Base-by-base conservation (phyloP, 768 basidiomycete genomes). In the Kwoniella heveanensis region DNA sequence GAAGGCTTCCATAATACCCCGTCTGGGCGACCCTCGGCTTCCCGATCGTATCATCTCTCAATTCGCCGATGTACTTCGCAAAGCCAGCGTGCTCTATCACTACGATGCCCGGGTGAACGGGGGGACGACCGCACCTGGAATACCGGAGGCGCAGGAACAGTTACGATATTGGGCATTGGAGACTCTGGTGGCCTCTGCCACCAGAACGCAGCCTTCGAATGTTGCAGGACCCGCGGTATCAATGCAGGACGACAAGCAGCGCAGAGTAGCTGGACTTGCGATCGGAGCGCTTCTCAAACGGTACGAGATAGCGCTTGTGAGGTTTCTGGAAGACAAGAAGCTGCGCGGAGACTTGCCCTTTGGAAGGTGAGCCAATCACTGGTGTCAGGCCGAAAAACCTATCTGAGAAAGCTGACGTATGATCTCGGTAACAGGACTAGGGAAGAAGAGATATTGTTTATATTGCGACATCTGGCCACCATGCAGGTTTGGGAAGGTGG, bases 341-440 rank as follows among this genome's bases (percentile, higher is more conserved):
- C 73, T 97, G 30, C 85, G 94, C n/a, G 92, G 94, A 1, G 86
- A 85, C 64, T 82, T 94, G 62, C 95, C 95, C 1, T 94, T 96
- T 80, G 87, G 91, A 47, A 85, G 92, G 91, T 90, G 55, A 66
- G 80, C 71, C 30, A 21, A 54, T 2, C 3, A 44, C 57, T 5
- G 5, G 8, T 24, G 48, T 49, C 48, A 12, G 9, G 48, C 10
- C 5, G 22, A 5, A 24, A 6, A 49, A 9, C 17, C 21, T 0
- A 8, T 24, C 15, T n/a, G 39, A 6, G 32, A n/a, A 17, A 9
- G 32, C 46, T 60, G 51, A 60, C 17, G 24, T 29, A n/a, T 21
- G 8, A 55, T 17, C 0, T n/a, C 19, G 1, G 30, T 32, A 9
- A 19, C 22, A 24, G 3, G 13, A 27, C 29, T 7, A n/a, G 91